These are phyloP conservation scores for Candida broadrunensis DNA, from an alignment of 805 yeast species.

Conservation along the genomic window DNA sequence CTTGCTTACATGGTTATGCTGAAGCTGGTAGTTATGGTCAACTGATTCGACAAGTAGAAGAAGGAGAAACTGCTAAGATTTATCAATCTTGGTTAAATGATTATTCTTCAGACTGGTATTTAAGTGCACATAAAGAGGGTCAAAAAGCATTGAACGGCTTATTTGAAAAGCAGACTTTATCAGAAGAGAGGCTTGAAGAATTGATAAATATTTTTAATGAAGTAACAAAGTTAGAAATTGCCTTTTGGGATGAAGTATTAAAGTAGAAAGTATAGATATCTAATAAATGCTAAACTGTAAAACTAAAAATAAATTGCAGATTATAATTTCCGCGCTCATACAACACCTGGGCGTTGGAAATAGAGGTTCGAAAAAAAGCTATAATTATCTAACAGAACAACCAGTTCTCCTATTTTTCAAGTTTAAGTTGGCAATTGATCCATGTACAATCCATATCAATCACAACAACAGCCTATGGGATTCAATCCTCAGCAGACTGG, in stretches of 20 bases:
- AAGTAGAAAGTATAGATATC: background rate
- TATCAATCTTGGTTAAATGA: conserved; percentile 59
- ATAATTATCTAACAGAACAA: too few relatives aligned
- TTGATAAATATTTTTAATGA: conserved; percentile 57
- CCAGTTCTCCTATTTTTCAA: too few relatives aligned
- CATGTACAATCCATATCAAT: conserved; percentile 43
- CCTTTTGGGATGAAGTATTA: conserved; percentile 62
- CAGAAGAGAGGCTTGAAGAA: conserved; percentile 45
- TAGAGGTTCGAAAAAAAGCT: too few relatives aligned
- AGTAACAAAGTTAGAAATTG: conserved; percentile 59
- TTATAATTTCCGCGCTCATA: too few relatives aligned
- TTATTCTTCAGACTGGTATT: conserved; percentile 59
- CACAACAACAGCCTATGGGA: conserved; percentile 23
- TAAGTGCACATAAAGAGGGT: conserved; percentile 52
- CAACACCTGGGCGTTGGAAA: too few relatives aligned
- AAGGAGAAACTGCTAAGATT: conserved; percentile 21
- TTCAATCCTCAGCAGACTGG: conserved; percentile 16
- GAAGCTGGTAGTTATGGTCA: conserved; percentile 46
- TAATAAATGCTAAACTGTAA: too few relatives aligned
- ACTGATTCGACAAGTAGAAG: conserved; percentile 13
- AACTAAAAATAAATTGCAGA: too few relatives aligned
- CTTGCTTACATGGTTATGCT: conserved; percentile 73
- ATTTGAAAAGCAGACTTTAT: conserved; percentile 28
- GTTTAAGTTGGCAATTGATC: background rate
- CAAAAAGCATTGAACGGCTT: conserved; percentile 43